These are phyloP conservation scores for Musa acuminata DNA, from an alignment of 176 grass and related monocot genomes.

Conservation along the genomic window DNA sequence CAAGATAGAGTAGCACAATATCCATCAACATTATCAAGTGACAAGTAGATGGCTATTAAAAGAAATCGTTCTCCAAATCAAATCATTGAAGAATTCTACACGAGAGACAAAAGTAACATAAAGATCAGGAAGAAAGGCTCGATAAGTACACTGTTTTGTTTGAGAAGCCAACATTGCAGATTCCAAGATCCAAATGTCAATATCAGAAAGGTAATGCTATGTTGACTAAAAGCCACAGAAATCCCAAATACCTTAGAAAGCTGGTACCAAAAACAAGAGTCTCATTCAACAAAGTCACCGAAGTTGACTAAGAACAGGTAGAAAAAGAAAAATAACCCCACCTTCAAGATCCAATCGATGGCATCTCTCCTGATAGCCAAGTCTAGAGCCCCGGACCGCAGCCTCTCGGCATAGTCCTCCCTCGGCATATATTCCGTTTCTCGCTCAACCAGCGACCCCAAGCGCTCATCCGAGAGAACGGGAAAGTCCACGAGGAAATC, in stretches of 20 bases:
- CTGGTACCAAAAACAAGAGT: too few species aligned
- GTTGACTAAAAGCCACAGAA: neutral
- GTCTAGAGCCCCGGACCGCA: constrained; percentile 50
- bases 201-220: neutral
- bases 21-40: constrained; percentile 13
- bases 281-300: too few species aligned
- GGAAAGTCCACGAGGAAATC: constrained; percentile 42
- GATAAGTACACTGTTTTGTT: neutral
- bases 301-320: too few species aligned
- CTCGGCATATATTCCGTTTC: constrained; percentile 54
- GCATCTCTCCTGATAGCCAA: constrained; percentile 57
- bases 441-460: constrained; percentile 45
- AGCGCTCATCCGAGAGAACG: constrained; percentile 57
- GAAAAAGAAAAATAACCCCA: constrained; percentile 18
- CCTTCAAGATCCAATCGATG: constrained; percentile 96
- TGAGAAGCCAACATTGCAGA: neutral
- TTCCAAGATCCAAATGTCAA: neutral
- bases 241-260: neutral
- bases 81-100: neutral
- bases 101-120: too few species aligned
- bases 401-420: constrained; percentile 59
- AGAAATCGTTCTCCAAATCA: neutral
- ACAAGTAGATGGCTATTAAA: neutral
- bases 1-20: constrained; percentile 10
- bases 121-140: too few species aligned